phyloP scores from a whole-genome alignment of 257 asterid genomes.

The Fraxinus pennsylvanica region DNA sequence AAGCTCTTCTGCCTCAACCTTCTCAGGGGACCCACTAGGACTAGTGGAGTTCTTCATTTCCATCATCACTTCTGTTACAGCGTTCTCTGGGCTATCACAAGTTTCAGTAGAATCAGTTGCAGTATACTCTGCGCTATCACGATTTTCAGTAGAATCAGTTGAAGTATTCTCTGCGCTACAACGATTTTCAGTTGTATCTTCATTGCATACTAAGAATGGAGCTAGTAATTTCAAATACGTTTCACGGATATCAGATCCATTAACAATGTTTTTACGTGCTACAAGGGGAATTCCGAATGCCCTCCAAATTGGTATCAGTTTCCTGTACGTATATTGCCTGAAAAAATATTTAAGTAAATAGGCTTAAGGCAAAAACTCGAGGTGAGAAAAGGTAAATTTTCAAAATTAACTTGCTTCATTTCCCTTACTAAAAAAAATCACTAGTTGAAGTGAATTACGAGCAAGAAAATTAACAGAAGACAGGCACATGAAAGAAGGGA shows the following conservation, averaged over 20 bases:
- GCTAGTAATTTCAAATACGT: constrained; percentile 52
- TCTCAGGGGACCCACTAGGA: constrained; percentile 38
- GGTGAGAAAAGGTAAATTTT: constrained; percentile 7
- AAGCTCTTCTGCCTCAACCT: constrained; percentile 43
- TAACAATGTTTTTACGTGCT: constrained; percentile 47
- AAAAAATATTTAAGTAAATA: constrained; percentile 23
- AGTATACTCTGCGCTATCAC: no score
- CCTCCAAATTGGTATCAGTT: constrained; percentile 52
- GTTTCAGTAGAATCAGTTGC: constrained; percentile 23
- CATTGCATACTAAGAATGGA: constrained; percentile 54
- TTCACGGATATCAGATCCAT: constrained; percentile 59
- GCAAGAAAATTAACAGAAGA: constrained; percentile 17
- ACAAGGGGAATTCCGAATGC: constrained; percentile 79
- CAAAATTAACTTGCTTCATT: not conserved
- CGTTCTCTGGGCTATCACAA: constrained; percentile 31
- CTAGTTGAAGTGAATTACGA: constrained; percentile 3
- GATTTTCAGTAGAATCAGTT: no score
- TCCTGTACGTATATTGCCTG: constrained; percentile 60
- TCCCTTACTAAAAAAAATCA: constrained; percentile 14
- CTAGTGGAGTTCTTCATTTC: constrained; percentile 36
- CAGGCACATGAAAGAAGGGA: not conserved
- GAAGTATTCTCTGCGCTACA: no score
- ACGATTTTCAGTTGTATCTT: constrained; percentile 13
- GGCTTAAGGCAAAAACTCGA: constrained; percentile 17
- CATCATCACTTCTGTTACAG: constrained; percentile 36